Evolutionary conservation across 345 rosid species (phyloP), one percentile per base, ranked within the genome.

Genomic region (Abelmoschus esculentus): DNA sequence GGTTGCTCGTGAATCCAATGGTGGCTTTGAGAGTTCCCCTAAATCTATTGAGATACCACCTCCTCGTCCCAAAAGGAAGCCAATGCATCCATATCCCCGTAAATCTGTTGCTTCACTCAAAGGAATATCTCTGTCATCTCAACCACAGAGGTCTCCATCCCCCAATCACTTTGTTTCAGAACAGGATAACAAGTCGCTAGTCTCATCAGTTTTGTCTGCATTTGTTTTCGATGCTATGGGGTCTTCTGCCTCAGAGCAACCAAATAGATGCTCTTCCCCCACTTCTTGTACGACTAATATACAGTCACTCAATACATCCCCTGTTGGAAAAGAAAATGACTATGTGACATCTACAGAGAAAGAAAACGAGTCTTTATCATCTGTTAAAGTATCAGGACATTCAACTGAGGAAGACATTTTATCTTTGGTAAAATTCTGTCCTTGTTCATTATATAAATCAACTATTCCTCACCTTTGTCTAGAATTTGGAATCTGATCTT

Each of bases 21-120:
- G 55, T 19, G 69, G 70, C 53, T 34, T 57, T 3, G 79, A 70
- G 72, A 75, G 73, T 69, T 70, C 78, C 14, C 18, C 70, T 59
- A 72, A 80, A 66, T 78, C 87, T 40, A 62, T 88, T 78, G 91
- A 80, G 73, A 92, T 92, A 46, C 98, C 98, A n/a, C 98, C 97
- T 66, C 96, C 98, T 56, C 89, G 98, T 7, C 98, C 96, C n/a
- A n/a, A n/a, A n/a, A n/a, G n/a, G n/a, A n/a, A n/a, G n/a, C n/a
- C n/a, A n/a, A n/a, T n/a, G n/a, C 96, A 82, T 76, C 98, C 98
- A 63, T 92, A 92, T 74, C 98, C 98, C 13, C 90, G 96, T 13
- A 92, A 90, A 77, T 70, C 69, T 1, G 69, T 54, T 17, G 74
- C 78, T 28, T 52, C 49, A 6, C 42, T 46, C 28, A 78, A 79